A percentile compares a stretch with the other conserved stretches of the same genome.
Evolutionary conservation across 352 stramenopile genomes (phyloP).

Genomic region (Globisporangium cylindrosporum): DNA sequence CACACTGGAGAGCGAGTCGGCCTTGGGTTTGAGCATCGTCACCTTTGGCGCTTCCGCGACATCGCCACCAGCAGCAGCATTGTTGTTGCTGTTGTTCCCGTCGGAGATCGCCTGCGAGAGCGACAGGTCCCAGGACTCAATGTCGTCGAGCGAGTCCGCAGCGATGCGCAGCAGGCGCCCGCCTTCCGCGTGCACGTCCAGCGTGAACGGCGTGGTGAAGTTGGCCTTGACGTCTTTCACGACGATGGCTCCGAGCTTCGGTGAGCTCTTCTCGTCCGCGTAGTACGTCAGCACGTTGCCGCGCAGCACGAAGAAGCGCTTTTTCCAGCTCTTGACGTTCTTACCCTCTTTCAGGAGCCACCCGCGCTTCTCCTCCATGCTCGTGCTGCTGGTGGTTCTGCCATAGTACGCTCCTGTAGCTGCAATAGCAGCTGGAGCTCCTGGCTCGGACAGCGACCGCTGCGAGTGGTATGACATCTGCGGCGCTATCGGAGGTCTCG

Average conservation of each 20-base stretch:
- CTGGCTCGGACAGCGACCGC: slow-evolving; percentile 1
- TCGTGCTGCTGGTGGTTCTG: background rate
- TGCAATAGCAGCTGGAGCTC: background rate
- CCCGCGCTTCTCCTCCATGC: slow-evolving; percentile 16
- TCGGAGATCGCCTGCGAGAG: slow-evolving; percentile 19
- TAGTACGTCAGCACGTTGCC: slow-evolving; percentile 57
- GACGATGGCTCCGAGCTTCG: slow-evolving; percentile 25
- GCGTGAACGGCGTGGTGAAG: slow-evolving; percentile 27
- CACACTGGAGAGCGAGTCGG: background rate
- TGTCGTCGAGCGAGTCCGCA: slow-evolving; percentile 31
- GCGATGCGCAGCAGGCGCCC: slow-evolving; percentile 28
- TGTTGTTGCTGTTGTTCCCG: background rate
- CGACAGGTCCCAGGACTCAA: slow-evolving; percentile 39
- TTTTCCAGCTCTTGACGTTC: slow-evolving; percentile 52
- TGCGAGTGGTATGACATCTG: slow-evolving; percentile 4
- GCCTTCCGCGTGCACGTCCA: slow-evolving; percentile 29
- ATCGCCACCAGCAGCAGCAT: background rate
- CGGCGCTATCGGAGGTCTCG: background rate
- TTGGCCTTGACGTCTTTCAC: slow-evolving; percentile 31
- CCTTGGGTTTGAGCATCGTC: background rate
- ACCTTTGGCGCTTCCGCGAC: background rate
- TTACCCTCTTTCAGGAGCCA: slow-evolving; percentile 43
- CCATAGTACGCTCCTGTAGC: background rate
- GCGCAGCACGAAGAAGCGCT: slow-evolving; percentile 47
- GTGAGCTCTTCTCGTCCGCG: slow-evolving; percentile 22